Evolutionary conservation across 1,284 basidiomycete genomes (phyloP), one percentile per base, ranked within the genome.

Genomic region (Irpex rosettiformis): DNA sequence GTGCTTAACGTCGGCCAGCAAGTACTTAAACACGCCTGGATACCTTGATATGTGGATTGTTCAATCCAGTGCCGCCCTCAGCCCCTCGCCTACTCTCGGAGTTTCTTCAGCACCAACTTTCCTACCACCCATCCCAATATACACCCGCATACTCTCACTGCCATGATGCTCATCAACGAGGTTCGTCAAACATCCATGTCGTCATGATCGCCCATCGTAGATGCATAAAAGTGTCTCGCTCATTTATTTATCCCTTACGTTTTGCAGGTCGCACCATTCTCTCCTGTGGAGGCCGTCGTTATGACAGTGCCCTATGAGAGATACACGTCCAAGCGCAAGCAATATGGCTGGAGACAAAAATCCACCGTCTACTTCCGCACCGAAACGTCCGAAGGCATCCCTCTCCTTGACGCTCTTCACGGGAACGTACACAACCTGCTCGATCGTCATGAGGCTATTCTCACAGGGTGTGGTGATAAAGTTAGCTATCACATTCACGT

Each of bases 281-380:
- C 33, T 16, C 33, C 33, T 37, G 11, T 37, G 11, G 33, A 37
- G 33, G 33, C 33, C 33, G 33, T 37, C 33, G 16, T 37, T 16
- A 16, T 51, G 10, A 10, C 13, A 45, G 43, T 45, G 10, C 43
- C 48, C 22, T 28, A 51, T n/a, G 22, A 51, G 24, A 21, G 16
- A 22, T 51, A 51, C 48, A 28, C 48, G 11, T 51, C 48, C 24
- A 51, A 51, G 25, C 48, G 48, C 48, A 51, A 51, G 21, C 48
- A 51, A 24, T 51, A 51, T 24, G 48, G 48, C 18, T 51, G 48
- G 48, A 21, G 48, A 27, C 48, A 22, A 6, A 51, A 51, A 22
- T 13, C 22, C 24, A 11, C 48, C 18, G 21, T 51, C 10, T 11
- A 13, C 25, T 51, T 51, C 48, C 22, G 21, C 16, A 51, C 24